Evolutionary conservation across 345 rosid genomes (phyloP), one percentile per base, ranked within the genome.

Genomic region (Citrus reticulata): DNA sequence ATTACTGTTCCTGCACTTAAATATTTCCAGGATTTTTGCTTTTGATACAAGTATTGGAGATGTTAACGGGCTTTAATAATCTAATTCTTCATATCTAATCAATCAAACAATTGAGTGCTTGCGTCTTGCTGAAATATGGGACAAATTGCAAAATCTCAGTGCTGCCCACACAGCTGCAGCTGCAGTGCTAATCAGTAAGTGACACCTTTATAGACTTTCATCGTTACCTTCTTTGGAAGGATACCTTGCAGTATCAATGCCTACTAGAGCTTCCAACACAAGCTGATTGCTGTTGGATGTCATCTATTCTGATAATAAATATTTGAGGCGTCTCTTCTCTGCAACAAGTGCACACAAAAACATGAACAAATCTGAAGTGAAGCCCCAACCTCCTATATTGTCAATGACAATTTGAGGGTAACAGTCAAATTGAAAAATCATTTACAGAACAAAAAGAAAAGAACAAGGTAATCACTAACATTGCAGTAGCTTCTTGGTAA

Each of bases 241-340:
- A 25, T 22, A 17, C 6, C 73, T 29, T n/a, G 24, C 51, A 10
- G 9, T 1, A 19, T 79, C 58, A 62, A 51, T 64, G 73, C 66
- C 64, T 27, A 34, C 70, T 69, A 25, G 75, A 65, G 69, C 67
- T 68, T 46, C 69, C 51, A 55, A 62, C 54, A 46, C 78, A 70
- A 73, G 46, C 61, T 65, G 74, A 72, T 49, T 71, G 67, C 24
- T 10, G 39, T 40, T 65, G 73, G 63, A 73, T 32, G 40, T 70
- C 83, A 51, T 81, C 88, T 64, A 76, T 63, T 79, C 81, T 86
- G 80, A 85, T 84, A 71, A 95, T 67, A 51, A 84, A 87, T 75
- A 93, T 88, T 79, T 87, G 82, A 66, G 97, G 90, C 25, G 88
- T 67, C 19, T 79, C 87, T 85, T 89, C 95, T 66, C 98, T 95